phyloP scores from a whole-genome alignment of 495 filamentous ascomycete genomes.

The Beverwykella pulmonaria region DNA sequence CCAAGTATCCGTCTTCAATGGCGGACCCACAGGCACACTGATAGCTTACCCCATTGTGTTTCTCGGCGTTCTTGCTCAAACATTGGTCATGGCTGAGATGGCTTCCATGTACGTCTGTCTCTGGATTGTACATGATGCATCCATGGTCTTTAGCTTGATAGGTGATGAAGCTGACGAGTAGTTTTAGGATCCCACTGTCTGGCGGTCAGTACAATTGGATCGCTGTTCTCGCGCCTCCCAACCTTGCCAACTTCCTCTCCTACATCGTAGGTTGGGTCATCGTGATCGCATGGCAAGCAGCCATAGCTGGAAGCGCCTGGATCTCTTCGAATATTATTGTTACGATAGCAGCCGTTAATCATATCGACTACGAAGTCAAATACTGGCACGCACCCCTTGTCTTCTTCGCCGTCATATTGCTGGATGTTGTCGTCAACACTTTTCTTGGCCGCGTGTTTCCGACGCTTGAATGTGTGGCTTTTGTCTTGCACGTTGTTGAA shows the following conservation, averaged over 20 bases:
- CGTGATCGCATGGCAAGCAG: slow-evolving; percentile 26
- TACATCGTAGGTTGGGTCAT: slow-evolving; percentile 29
- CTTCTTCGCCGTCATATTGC: slow-evolving; percentile 15
- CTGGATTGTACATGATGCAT: not conserved
- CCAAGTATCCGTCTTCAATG: slow-evolving; percentile 10
- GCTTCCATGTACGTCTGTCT: slow-evolving; percentile 18
- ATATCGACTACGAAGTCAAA: slow-evolving; percentile 6
- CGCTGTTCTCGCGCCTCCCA: slow-evolving; percentile 21
- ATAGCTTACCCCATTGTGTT: slow-evolving; percentile 1
- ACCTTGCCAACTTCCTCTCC: slow-evolving; percentile 16
- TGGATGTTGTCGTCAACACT: slow-evolving; percentile 16
- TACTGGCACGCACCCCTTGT: slow-evolving; percentile 22
- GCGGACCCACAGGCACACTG: slow-evolving; percentile 19
- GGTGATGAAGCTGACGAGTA: not conserved
- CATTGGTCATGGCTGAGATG: slow-evolving; percentile 21
- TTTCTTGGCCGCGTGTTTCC: slow-evolving; percentile 15
- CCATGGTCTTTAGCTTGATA: not conserved
- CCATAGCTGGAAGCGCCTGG: not conserved
- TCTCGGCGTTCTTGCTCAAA: slow-evolving; percentile 10
- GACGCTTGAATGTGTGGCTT: slow-evolving; percentile 1
- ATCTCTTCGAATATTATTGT: not conserved
- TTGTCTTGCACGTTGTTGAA: slow-evolving; percentile 22
- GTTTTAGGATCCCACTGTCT: slow-evolving; percentile 24
- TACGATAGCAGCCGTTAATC: slow-evolving; percentile 12
- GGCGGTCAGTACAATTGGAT: slow-evolving; percentile 34